Conservation (phyloP, 1,284 basidiomycete species). For the Leccinum pachyderme region DNA sequence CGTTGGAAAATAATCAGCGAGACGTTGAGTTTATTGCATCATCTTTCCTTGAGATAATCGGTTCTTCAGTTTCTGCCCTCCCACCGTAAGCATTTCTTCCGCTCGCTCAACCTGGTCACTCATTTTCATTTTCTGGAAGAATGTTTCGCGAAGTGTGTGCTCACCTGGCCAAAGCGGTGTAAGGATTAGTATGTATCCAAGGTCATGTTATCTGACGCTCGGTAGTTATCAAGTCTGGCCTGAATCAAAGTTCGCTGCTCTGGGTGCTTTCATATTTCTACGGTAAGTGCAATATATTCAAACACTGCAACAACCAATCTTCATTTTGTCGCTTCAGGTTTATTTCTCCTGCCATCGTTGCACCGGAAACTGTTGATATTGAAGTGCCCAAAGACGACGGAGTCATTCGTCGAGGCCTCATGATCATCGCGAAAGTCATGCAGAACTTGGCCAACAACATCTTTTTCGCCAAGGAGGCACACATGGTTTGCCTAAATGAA, state of each 20-base stretch:
- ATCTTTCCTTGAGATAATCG: conserved; percentile 75
- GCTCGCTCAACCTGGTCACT: conserved; percentile 2
- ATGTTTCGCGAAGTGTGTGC: conserved; percentile 88
- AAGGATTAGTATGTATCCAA: conserved; percentile 33
- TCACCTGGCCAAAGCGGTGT: conserved; percentile 82
- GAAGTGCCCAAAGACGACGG: conserved; percentile 66
- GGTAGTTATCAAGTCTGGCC: conserved; percentile 64
- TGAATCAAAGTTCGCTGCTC: conserved; percentile 79
- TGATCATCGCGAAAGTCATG: conserved; percentile 87
- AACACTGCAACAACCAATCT: not conserved
- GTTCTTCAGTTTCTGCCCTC: conserved; percentile 65
- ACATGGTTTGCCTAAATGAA: conserved; percentile 79
- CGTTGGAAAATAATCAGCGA: conserved; percentile 66
- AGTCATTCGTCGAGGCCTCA: conserved; percentile 71
- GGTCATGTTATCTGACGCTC: conserved; percentile 15
- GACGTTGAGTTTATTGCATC: conserved; percentile 75
- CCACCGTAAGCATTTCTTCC: conserved; percentile 62
- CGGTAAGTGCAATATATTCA: conserved; percentile 44
- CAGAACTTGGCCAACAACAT: conserved; percentile 94
- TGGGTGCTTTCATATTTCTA: conserved; percentile 90
- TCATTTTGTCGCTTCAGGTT: conserved; percentile 46
- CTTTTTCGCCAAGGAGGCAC: conserved; percentile 84
- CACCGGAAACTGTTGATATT: conserved; percentile 82
- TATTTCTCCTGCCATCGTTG: conserved; percentile 83
- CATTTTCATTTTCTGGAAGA: conserved; percentile 38